Conservation (phyloP, 2,329 filamentous ascomycete species). For the Exophiala phaeomuriformis region DNA sequence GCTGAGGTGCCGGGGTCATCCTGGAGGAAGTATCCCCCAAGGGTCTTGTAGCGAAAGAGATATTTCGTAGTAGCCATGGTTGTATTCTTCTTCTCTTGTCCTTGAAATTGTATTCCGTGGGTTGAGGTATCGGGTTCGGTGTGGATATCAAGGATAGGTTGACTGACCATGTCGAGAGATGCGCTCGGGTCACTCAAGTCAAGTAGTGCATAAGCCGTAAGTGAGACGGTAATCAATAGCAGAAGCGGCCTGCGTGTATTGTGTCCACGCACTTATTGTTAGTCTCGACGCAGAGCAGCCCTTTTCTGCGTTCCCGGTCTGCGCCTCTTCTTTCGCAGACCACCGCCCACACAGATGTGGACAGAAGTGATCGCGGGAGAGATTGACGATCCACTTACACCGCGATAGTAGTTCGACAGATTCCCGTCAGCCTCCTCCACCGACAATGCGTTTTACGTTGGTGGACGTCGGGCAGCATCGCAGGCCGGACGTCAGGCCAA, state of each 20-base stretch:
- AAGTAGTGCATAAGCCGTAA: conserved; percentile 46
- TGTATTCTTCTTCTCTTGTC: not conserved
- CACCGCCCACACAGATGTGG: no score
- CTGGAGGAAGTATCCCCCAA: conserved; percentile 33
- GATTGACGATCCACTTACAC: conserved; percentile 12
- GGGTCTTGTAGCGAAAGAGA: conserved; percentile 15
- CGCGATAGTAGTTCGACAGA: conserved; percentile 18
- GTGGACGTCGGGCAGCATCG: conserved; percentile 11
- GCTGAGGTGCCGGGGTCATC: conserved; percentile 43
- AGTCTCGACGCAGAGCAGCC: no score
- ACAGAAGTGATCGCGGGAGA: not conserved
- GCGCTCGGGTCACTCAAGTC: conserved; percentile 11
- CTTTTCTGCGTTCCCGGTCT: no score
- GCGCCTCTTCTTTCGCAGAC: no score
- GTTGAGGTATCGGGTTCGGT: conserved; percentile 8
- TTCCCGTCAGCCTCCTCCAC: conserved; percentile 11
- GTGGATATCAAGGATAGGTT: conserved; percentile 15
- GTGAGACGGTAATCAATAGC: conserved; percentile 64
- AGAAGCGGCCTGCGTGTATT: conserved; percentile 11
- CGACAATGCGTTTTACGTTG: conserved; percentile 18
- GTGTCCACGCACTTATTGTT: not conserved
- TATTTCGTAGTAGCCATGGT: not conserved
- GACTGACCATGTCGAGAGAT: conserved; percentile 6
- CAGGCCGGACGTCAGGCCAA: not conserved
- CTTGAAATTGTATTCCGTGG: not conserved